Base-by-base conservation (phyloP, 2,329 filamentous ascomycete species). In the Diaporthe helianthi region DNA sequence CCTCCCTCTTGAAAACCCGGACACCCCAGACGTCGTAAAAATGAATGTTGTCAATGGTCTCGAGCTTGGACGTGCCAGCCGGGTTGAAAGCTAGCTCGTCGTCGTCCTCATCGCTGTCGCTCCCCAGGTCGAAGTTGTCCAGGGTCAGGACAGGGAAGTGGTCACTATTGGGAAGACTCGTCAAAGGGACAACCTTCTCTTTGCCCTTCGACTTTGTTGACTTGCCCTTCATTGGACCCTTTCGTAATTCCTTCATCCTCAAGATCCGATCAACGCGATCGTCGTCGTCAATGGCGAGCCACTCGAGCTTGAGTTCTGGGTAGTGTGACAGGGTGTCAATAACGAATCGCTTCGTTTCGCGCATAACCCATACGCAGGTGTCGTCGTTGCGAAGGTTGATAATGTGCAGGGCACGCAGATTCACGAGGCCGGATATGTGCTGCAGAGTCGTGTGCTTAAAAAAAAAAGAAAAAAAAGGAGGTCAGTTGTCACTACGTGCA, bases 371-470 rank as follows among this genome's bases (percentile, higher is more conserved):
- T 17, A 84, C 79, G 68, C 86, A 89, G 0, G 84, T 85, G 72
- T 89, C 86, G 38, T 87, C 84, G 69, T 83, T 85, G 22, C 85
- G 83, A 69, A 89, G 85, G 41, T 80, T 81, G 47, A 87, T 77
- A 19, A 88, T 83, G 70, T 89, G 86, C 36, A 90, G 79, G 4
- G 86, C 88, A 17, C 83, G 82, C 6, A 90, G 83, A 15, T 79
- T 84, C 17, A 75, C 73, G 6, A 97, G 82, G 58, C 82, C 81
- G 1, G 81, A 74, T 49, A 89, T 79, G 67, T 84, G 81, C 73
- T 88, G 87, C 76, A 89, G 83, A 54, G 90, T 83, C 2, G 80
- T 81, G 75, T 90, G 88, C 87, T 89, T n/a, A n/a, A n/a, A n/a
- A n/a, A n/a, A 46, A 58, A 19, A 22, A 60, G n/a, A n/a, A n/a